phyloP scores from a whole-genome alignment of 148 eudicot genomes.

The Rhododendron molle region DNA sequence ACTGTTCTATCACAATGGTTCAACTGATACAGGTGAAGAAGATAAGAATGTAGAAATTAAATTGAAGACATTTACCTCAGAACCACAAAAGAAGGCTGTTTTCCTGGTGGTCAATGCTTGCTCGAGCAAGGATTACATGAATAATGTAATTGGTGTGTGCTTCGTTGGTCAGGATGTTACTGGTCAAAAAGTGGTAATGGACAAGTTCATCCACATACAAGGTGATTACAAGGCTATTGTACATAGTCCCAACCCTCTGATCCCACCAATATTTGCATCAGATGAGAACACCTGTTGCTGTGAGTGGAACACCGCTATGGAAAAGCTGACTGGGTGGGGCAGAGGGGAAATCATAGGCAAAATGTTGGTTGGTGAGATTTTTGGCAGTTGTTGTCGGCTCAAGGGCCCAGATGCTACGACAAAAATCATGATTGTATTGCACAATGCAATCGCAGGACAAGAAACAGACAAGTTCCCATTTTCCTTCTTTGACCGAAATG shows the following conservation, averaged over 20 bases:
- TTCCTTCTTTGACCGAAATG: constrained; percentile 63
- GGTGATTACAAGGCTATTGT: constrained; percentile 90
- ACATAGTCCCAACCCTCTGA: constrained; percentile 85
- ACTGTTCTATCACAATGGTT: not conserved
- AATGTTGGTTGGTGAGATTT: constrained; percentile 79
- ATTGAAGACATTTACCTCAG: constrained; percentile 60
- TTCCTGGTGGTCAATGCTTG: constrained; percentile 88
- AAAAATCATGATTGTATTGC: constrained; percentile 84
- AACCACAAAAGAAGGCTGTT: constrained; percentile 47
- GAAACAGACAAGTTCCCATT: constrained; percentile 70
- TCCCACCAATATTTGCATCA: constrained; percentile 91
- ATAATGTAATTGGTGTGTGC: constrained; percentile 77
- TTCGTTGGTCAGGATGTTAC: constrained; percentile 96
- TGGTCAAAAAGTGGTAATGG: constrained; percentile 77
- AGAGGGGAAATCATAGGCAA: constrained; percentile 63
- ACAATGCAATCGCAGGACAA: constrained; percentile 80
- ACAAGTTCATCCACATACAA: constrained; percentile 76
- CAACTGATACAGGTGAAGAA: constrained; percentile 76
- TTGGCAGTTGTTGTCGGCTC: constrained; percentile 68
- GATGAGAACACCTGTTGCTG: constrained; percentile 86
- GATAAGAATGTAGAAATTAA: constrained; percentile 81
- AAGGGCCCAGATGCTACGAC: constrained; percentile 82
- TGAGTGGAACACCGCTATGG: constrained; percentile 97
- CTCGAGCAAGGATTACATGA: constrained; percentile 70
- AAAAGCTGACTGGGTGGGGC: constrained; percentile 84